A percentile compares a stretch with the other conserved stretches of the same genome.
Evolutionary conservation across 257 asterid genomes (phyloP).

Genomic region (Oldenlandia corymbosa): DNA sequence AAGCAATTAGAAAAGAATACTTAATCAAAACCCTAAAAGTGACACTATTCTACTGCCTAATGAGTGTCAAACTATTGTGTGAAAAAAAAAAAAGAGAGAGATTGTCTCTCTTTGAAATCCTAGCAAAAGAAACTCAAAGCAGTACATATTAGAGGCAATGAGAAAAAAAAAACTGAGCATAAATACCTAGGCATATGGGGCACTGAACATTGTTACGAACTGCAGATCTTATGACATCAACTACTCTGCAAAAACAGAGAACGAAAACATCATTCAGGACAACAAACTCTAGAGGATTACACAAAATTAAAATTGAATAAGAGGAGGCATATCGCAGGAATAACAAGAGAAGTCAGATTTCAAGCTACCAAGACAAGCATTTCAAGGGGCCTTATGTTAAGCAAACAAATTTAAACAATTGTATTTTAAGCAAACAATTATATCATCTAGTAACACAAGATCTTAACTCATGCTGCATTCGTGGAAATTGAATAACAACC

Average conservation of each 20-base stretch:
- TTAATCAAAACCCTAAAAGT: constrained; percentile 6
- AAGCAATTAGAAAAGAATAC: not conserved
- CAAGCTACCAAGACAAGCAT: not conserved
- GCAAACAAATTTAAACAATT: not conserved
- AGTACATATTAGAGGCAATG: constrained; percentile 15
- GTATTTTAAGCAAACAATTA: not conserved
- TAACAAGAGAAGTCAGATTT: not conserved
- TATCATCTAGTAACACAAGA: not conserved
- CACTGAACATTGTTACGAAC: constrained; percentile 41
- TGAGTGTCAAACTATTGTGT: constrained; percentile 20
- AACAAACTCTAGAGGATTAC: not conserved
- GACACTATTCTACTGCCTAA: constrained; percentile 24
- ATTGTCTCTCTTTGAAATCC: constrained; percentile 22
- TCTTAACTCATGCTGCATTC: not conserved
- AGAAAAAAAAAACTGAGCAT: not conserved
- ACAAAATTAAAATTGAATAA: not conserved
- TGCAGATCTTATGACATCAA: constrained; percentile 28
- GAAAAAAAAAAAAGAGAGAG: no score
- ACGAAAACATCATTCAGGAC: not conserved
- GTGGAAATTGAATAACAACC: no score
- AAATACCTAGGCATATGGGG: constrained; percentile 46
- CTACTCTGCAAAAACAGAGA: constrained; percentile 21
- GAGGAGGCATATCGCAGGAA: not conserved
- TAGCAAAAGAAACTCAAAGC: constrained; percentile 23
- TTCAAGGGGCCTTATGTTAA: not conserved